A percentile compares a stretch with the other conserved stretches of the same genome.
phyloP scores from a whole-genome alignment of 108 stramenopile genomes.

The Nitzschia sp. region DNA sequence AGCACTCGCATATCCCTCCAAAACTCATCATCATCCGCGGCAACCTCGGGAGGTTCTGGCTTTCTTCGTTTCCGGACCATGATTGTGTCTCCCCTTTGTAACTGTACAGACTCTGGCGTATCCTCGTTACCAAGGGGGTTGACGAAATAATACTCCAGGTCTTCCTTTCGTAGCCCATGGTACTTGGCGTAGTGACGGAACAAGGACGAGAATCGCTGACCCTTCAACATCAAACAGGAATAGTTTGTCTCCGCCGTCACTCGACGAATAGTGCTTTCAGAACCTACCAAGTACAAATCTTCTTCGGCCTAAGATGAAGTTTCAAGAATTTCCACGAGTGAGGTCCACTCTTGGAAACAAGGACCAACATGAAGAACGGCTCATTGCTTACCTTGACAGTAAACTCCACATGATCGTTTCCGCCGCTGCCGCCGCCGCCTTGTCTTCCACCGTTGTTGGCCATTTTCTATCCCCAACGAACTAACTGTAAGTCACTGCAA shows the following conservation, averaged over 20 bases:
- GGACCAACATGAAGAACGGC: background rate
- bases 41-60: slow-evolving; percentile 73
- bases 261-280: slow-evolving; percentile 86
- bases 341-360: background rate
- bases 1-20: slow-evolving; percentile 85
- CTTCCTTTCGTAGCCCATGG: slow-evolving; percentile 96
- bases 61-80: slow-evolving; percentile 85
- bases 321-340: slow-evolving; percentile 1
- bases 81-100: slow-evolving; percentile 90
- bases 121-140: slow-evolving; percentile 92
- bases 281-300: slow-evolving; percentile 85
- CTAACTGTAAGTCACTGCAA: background rate
- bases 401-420: slow-evolving; percentile 91
- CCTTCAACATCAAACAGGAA: slow-evolving; percentile 96
- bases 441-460: slow-evolving; percentile 70
- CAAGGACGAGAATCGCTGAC: slow-evolving; percentile 91
- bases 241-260: slow-evolving; percentile 92
- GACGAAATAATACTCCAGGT: slow-evolving; percentile 94
- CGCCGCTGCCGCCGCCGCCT: slow-evolving; percentile 55
- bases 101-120: slow-evolving; percentile 87
- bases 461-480: slow-evolving; percentile 22
- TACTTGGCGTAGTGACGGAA: slow-evolving; percentile 99
- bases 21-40: slow-evolving; percentile 87
- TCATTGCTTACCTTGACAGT: slow-evolving; percentile 67
- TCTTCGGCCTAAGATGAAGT: slow-evolving; percentile 66